Percentiles rank a stretch among this genome's conserved stretches.
Conservation (phyloP, 257 asterid species). For the Prunella vulgaris region DNA sequence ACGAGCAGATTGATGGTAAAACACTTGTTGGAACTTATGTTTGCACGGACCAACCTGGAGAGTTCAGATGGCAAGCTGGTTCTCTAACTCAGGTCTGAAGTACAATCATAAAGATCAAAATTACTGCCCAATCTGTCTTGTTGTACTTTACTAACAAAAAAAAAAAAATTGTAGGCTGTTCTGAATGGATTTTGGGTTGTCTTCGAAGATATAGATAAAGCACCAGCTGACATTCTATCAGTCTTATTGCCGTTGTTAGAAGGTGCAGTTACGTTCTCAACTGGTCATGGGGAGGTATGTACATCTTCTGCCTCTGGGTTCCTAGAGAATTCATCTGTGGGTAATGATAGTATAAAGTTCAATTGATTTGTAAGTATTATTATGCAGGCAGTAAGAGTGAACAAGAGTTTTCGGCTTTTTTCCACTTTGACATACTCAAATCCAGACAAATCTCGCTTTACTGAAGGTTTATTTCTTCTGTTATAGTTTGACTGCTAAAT, state of each 20-base stretch:
- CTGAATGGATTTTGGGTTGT: conserved; percentile 86
- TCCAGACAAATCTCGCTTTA: conserved; percentile 44
- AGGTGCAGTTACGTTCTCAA: conserved; percentile 62
- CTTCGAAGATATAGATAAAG: conserved; percentile 90
- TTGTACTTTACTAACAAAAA: conserved; percentile 15
- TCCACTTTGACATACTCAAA: conserved; percentile 80
- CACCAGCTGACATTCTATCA: conserved; percentile 77
- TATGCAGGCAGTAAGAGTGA: conserved; percentile 76
- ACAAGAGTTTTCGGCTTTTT: conserved; percentile 68
- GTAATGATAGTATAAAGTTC: background rate
- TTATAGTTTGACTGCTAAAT: conserved; percentile 1
- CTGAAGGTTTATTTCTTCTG: conserved; percentile 50
- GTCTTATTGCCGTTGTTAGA: conserved; percentile 81
- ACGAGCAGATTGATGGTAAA: conserved; percentile 95
- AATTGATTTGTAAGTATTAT: conserved; percentile 1
- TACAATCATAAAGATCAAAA: background rate
- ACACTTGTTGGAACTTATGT: conserved; percentile 88
- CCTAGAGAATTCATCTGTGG: background rate
- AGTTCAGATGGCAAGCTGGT: conserved; percentile 99
- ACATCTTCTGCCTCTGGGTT: conserved; percentile 12
- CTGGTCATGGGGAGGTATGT: conserved; percentile 93
- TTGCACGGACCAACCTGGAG: conserved; percentile 90
- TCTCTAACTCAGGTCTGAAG: conserved; percentile 85
- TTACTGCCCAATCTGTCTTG: conserved; percentile 18
- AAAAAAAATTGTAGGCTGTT: conserved; percentile 62